Base-by-base conservation (phyloP, 345 rosid species). In the Isatis tinctoria region DNA sequence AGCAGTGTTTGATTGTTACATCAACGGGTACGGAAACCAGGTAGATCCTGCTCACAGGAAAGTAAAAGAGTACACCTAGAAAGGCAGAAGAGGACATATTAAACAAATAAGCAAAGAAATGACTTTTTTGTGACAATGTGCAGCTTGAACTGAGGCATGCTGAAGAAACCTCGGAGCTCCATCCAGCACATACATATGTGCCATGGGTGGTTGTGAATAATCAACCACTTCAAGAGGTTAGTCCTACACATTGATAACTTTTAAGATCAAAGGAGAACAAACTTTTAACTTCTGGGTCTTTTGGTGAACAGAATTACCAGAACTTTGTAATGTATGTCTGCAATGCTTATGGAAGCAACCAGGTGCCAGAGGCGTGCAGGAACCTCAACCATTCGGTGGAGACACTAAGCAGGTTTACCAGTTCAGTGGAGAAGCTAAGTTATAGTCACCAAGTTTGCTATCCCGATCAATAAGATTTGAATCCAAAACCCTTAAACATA, bases 191-290 rank as follows among this genome's bases (percentile, higher is more conserved):
- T 52, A 76, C 76, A 75, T 86, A 81, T 77, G 92, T 89, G 8
- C 92, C 95, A 24, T 87, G 92, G 90, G 81, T 89, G 61, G 81
- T 86, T 52, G 88, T 89, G 41, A 81, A 89, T 56, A 78, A 79
- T 57, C 87, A 83, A 71, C 87, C 87, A 41, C 83, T 89, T 20
- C 70, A 70, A 68, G 85, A 86, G 84, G 86, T 86, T 59, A 71
- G 59, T 66, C 20, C 7, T 17, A 44, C 16, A 56, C 22, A 37
- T 45, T 58, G 51, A 30, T 28, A 39, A 52, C 24, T n/a, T 53
- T 52, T 18, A 60, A 61, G 13, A 40, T 67, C 16, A 14, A 57
- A 56, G 12, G 60, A 45, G 52, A 62, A 36, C 43, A 43, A 65
- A 69, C 4, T 3, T 44, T 53, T 37, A 41, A 30, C 17, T n/a